These are phyloP conservation scores for Paramyrothecium roridum DNA, from an alignment of 2,329 filamentous ascomycete species.

Conservation along the genomic window DNA sequence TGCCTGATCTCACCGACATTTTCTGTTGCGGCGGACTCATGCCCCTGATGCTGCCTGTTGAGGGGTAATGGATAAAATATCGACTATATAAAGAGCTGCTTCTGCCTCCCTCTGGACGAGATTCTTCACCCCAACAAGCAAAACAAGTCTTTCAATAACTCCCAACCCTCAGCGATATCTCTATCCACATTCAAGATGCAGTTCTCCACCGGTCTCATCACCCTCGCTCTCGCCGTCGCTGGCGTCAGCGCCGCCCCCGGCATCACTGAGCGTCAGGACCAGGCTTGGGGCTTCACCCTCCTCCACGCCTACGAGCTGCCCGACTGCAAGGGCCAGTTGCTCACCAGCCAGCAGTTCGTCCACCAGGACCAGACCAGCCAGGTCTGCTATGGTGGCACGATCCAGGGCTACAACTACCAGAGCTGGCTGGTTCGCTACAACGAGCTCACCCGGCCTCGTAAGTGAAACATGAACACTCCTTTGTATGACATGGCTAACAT, in stretches of 20 bases:
- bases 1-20: too few relatives aligned
- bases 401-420: not conserved
- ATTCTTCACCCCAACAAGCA: too few relatives aligned
- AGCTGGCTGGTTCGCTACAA: not conserved
- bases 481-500: not conserved
- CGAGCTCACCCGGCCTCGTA: not conserved
- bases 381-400: not conserved
- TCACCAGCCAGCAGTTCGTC: not conserved
- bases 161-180: not conserved
- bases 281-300: not conserved
- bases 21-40: too few relatives aligned
- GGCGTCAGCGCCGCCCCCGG: not conserved
- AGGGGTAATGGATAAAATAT: too few relatives aligned
- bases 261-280: not conserved
- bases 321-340: not conserved
- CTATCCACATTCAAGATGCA: not conserved
- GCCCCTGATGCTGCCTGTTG: too few relatives aligned
- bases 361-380: not conserved
- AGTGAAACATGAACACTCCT: not conserved
- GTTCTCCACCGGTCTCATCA: not conserved
- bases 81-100: too few relatives aligned
- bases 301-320: not conserved
- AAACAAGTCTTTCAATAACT: not conserved
- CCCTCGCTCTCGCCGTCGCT: not conserved
- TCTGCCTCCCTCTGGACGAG: too few relatives aligned